Conservation (phyloP, 345 rosid genomes). For the Brassica napus region Da-Ae NC_063451.1:44618501-44619000, state of each 20-base stretch:
- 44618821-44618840: slow-evolving; percentile 21
- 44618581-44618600: slow-evolving; percentile 41
- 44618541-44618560: slow-evolving; percentile 44
- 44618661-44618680: not conserved
- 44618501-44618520: slow-evolving; percentile 15
- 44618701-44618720: too few relatives aligned
- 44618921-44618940: not conserved
- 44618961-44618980: not conserved
- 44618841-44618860: slow-evolving; percentile 13
- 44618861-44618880: slow-evolving; percentile 13
- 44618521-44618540: slow-evolving; percentile 12
- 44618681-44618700: too few relatives aligned
- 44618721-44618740: too few relatives aligned
- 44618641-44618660: slow-evolving; percentile 13
- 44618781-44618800: not conserved
- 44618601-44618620: slow-evolving; percentile 61
- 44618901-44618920: not conserved
- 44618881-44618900: slow-evolving; percentile 4
- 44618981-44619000: not conserved
- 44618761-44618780: not conserved
- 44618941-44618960: not conserved
- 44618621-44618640: slow-evolving; percentile 20
- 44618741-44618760: not conserved
- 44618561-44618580: slow-evolving; percentile 52
- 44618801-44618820: not conserved